Base-by-base conservation (phyloP, 768 basidiomycete genomes). In the Lentinula edodes region DNA sequence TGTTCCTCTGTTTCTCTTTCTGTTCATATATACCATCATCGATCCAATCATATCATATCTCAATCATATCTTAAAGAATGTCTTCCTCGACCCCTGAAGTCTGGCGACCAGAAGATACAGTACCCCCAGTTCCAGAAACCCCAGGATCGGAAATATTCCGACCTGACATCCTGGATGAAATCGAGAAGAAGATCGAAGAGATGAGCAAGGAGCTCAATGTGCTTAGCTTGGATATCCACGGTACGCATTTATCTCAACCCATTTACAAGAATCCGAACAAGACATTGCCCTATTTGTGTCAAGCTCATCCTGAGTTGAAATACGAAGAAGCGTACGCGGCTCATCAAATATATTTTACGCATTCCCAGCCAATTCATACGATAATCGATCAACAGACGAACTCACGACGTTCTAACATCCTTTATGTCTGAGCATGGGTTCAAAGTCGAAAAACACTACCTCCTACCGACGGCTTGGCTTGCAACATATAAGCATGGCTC, bases 401-500 rank as follows among this genome's bases (percentile, higher is more conserved):
- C 91, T 0, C 90, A 93, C 64, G 87, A 91, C 66, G 78, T 76
- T 2, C 79, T 90, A 23, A 88, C 90, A 0, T 69, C 73, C 0
- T 91, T 90, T 69, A 83, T 93, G 80, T 76, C 73, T 48, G 78
- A 78, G 50, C 83, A 85, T 34, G 89, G 87, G 0, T 92, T 89
- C 69, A 71, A 79, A 15, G 87, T 91, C 13, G 80, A 79, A 43
- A 78, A 73, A 56, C 81, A 89, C 51, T 81, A 85, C 66, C 78
- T 80, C 54, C 75, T 93, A 28, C 78, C 83, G 16, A 93, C 91
- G 0, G 91, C 89, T 4, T 92, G 91, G 91, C 74, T 79, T 20
- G 91, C 91, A 0, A 81, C 79, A 1, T 92, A 83, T 66, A 74
- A 79, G 15, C 78, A 86, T 65, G 87, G 89, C 10, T 70, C 75